Evolutionary conservation across 2,329 filamentous ascomycete species (phyloP), one percentile per base, ranked within the genome.

Genomic region (Pseudopithomyces chartarum): DNA sequence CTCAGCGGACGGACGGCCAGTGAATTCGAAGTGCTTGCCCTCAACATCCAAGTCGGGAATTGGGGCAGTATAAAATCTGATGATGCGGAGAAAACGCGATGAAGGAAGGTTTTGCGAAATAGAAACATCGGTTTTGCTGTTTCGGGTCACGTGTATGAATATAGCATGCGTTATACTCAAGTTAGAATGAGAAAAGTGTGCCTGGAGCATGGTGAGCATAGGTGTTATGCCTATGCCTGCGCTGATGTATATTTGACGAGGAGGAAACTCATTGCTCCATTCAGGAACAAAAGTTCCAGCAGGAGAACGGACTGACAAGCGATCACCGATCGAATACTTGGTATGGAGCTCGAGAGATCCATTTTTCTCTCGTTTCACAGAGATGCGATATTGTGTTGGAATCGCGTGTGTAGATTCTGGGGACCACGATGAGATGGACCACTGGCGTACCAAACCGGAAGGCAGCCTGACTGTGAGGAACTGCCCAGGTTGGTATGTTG

Each of bases 221-320:
- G 55, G 33, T 20, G 55, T 50, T 12, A 57, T 52, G 29, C 55
- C 50, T 33, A 57, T 54, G 17, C 51, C 55, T 48, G 50, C 52
- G 26, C 43, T 50, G 15, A 57, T 54, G 32, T 57, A 54, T 23
- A 57, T 7, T 39, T 57, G 55, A 17, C 55, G 55, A n/a, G 42
- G 42, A 5, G 50, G 55, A 19, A 45, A 49, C 23, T 48, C 23
- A 5, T 17, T 34, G 19, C n/a, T 49, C 42, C 40, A 42, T 20
- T 54, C 55, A 13, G 47, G 43, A 17, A 36, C 17, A 38, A 57
- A 57, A n/a, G 12, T 10, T 15, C 55, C 55, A 38, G 34, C 15
- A 19, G 49, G 50, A 13, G 49, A 57, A 39, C 49, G 50, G 15
- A 42, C 33, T 13, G 32, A 32, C 8, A 49, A 36, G 19, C 29